phyloP scores from a whole-genome alignment of 176 grass and related monocot genomes.

The Zizania latifolia region DNA sequence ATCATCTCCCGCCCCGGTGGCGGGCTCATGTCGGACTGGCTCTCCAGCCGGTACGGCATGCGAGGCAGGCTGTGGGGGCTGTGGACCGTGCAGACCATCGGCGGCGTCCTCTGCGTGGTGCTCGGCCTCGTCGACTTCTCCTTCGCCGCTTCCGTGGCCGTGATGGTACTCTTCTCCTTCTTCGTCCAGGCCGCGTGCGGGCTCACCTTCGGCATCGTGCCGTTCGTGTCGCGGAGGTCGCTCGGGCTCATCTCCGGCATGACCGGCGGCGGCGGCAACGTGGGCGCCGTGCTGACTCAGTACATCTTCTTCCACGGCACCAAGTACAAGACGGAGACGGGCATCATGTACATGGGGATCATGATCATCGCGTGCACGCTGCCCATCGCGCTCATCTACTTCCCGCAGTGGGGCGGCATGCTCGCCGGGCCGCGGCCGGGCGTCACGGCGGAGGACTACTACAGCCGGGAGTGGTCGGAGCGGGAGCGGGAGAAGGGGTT shows the following conservation, averaged over 20 bases:
- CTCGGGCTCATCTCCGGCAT: conserved; percentile 83
- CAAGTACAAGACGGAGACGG: conserved; percentile 68
- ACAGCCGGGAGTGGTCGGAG: conserved; percentile 62
- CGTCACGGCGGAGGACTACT: conserved; percentile 64
- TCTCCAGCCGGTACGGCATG: conserved; percentile 65
- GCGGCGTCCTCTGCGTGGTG: conserved; percentile 55
- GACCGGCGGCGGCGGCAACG: conserved; percentile 76
- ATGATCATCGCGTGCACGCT: conserved; percentile 91
- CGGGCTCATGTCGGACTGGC: conserved; percentile 64
- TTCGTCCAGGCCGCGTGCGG: conserved; percentile 83
- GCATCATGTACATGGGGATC: conserved; percentile 86
- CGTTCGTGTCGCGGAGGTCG: conserved; percentile 73
- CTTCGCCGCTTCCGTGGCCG: conserved; percentile 39
- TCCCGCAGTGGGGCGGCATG: conserved; percentile 85
- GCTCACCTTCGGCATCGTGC: conserved; percentile 81
- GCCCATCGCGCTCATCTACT: conserved; percentile 55
- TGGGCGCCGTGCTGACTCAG: conserved; percentile 85
- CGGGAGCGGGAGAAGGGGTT: conserved; percentile 47
- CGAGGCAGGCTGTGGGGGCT: conserved; percentile 86
- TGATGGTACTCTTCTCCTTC: conserved; percentile 88
- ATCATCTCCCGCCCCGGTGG: conserved; percentile 67
- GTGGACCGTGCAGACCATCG: conserved; percentile 67
- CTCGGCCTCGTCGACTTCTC: conserved; percentile 51
- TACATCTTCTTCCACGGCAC: conserved; percentile 76
- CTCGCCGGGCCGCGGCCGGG: conserved; percentile 26